Conservation (phyloP, 768 basidiomycete species). For the Suillus subalutaceus region DNA sequence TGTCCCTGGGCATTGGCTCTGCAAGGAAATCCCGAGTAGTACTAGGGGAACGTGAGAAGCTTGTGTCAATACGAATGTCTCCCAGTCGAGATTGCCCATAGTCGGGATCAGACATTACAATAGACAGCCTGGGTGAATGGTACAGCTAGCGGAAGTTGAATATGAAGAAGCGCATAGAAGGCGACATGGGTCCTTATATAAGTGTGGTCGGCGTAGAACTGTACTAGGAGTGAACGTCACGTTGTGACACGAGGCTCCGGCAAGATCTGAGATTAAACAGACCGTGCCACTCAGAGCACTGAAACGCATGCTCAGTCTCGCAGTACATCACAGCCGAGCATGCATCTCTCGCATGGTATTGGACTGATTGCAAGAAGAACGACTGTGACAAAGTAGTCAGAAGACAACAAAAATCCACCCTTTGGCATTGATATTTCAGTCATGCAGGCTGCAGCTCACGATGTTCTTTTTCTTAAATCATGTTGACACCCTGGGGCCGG, state of each 20-base stretch:
- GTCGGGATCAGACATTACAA: conserved; percentile 30
- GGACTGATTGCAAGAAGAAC: not conserved
- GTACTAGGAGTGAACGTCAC: conserved; percentile 21
- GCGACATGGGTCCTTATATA: conserved; percentile 7
- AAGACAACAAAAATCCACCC: not conserved
- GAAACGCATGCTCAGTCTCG: conserved; percentile 4
- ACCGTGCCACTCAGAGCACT: conserved; percentile 3
- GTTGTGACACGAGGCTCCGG: conserved; percentile 33
- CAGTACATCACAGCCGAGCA: not conserved
- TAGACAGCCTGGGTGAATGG: conserved; percentile 7
- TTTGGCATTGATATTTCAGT: not conserved
- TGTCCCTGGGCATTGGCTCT: conserved; percentile 27
- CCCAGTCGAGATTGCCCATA: conserved; percentile 9
- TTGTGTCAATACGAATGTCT: conserved; percentile 35
- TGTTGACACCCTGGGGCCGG: no score
- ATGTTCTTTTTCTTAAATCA: not conserved
- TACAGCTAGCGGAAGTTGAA: conserved; percentile 9
- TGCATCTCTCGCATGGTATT: conserved; percentile 6
- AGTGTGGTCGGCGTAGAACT: conserved; percentile 12
- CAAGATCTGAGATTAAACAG: conserved; percentile 26
- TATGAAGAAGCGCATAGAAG: conserved; percentile 3
- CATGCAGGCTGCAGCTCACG: not conserved
- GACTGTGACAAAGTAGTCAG: not conserved
- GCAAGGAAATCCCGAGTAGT: conserved; percentile 29
- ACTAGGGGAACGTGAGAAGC: conserved; percentile 30